phyloP scores from a whole-genome alignment of 768 basidiomycete genomes.

The Ephemerocybe angulata region DNA sequence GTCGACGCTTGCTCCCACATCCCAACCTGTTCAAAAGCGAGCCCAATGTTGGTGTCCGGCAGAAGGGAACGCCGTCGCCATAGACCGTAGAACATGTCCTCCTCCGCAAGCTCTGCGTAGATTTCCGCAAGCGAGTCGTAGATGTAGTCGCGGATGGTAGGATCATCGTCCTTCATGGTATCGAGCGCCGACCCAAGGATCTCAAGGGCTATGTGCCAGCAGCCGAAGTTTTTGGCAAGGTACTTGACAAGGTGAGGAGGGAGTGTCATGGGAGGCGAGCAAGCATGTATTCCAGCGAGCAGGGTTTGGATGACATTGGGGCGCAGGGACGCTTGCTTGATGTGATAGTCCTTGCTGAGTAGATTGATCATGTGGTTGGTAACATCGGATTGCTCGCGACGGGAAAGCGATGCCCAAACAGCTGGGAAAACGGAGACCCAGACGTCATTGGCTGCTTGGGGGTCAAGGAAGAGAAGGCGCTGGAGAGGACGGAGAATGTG shows the following conservation, averaged over 20 bases:
- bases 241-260: slow-evolving; percentile 96
- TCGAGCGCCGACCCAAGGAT: slow-evolving; percentile 81
- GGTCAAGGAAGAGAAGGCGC: slow-evolving; percentile 77
- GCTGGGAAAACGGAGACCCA: slow-evolving; percentile 89
- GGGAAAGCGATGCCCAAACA: slow-evolving; percentile 79
- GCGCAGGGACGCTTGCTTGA: slow-evolving; percentile 80
- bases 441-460: slow-evolving; percentile 68
- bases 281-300: slow-evolving; percentile 79
- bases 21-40: slow-evolving; percentile 93
- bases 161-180: slow-evolving; percentile 74
- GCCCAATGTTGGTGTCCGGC: slow-evolving; percentile 80
- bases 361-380: slow-evolving; percentile 87
- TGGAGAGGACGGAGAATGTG: slow-evolving; percentile 73
- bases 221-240: slow-evolving; percentile 91
- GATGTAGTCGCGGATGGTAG: slow-evolving; percentile 73
- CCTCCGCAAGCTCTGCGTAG: slow-evolving; percentile 93
- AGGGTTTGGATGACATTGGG: slow-evolving; percentile 93
- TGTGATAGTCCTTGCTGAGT: slow-evolving; percentile 90
- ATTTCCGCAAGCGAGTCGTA: slow-evolving; percentile 91
- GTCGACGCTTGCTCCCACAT: slow-evolving; percentile 93
- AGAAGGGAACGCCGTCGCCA: slow-evolving; percentile 92
- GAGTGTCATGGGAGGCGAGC: slow-evolving; percentile 80
- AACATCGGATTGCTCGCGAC: slow-evolving; percentile 84
- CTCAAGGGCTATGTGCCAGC: slow-evolving; percentile 92
- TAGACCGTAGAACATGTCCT: slow-evolving; percentile 94